phyloP scores from a whole-genome alignment of 495 filamentous ascomycete species.

The Penicillium arizonense region DNA sequence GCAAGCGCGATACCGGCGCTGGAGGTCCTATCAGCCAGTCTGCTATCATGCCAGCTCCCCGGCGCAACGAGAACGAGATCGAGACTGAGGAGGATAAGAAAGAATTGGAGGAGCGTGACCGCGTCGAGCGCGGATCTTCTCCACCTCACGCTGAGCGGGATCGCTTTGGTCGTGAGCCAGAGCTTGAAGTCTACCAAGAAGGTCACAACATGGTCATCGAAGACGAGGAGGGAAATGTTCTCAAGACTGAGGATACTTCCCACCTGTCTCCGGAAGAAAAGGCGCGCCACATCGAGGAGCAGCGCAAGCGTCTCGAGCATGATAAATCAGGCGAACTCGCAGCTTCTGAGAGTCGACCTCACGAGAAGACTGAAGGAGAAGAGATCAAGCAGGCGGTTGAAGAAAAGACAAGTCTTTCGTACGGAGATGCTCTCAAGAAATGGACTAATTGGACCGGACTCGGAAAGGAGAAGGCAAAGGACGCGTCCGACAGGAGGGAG shows the following conservation, averaged over 20 bases:
- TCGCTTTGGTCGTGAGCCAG: constrained; percentile 36
- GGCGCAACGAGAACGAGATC: constrained; percentile 33
- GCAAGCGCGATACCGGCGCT: constrained; percentile 69
- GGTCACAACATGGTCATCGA: constrained; percentile 81
- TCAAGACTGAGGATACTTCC: constrained; percentile 52
- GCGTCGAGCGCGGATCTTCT: constrained; percentile 32
- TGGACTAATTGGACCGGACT: constrained; percentile 43
- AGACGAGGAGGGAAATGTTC: constrained; percentile 83
- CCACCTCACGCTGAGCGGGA: constrained; percentile 33
- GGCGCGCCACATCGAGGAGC: constrained; percentile 51
- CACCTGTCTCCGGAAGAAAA: constrained; percentile 46
- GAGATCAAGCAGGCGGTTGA: constrained; percentile 36
- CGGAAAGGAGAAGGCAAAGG: constrained; percentile 28
- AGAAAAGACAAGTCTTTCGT: constrained; percentile 29
- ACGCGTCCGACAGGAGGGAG: constrained; percentile 18
- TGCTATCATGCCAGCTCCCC: constrained; percentile 74
- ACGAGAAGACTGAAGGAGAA: constrained; percentile 46
- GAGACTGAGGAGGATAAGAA: constrained; percentile 27
- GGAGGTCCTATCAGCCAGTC: constrained; percentile 91
- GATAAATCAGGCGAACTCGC: constrained; percentile 48
- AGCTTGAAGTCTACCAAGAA: constrained; percentile 74
- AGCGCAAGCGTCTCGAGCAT: constrained; percentile 58
- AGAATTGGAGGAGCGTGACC: constrained; percentile 37
- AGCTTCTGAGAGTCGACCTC: constrained; percentile 39
- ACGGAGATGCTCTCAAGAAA: constrained; percentile 31